Percentiles rank a stretch among this genome's conserved stretches.
phyloP scores from a whole-genome alignment of 495 filamentous ascomycete species.

The Parathielavia hyrcaniae region DNA sequence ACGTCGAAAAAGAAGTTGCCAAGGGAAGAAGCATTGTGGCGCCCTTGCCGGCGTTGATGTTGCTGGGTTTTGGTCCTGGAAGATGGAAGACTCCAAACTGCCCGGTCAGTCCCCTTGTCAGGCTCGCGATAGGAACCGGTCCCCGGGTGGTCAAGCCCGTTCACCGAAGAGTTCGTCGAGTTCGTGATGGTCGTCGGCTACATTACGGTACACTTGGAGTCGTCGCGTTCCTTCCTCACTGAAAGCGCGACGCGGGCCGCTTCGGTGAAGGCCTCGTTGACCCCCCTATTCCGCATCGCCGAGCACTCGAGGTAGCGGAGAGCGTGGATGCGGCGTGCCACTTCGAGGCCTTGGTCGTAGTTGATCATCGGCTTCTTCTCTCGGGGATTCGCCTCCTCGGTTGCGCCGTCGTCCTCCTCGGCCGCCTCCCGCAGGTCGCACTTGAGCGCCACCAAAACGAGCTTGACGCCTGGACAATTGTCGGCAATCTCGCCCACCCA shows the following conservation, averaged over 20 bases:
- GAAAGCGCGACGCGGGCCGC: conserved; percentile 92
- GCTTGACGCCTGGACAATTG: conserved; percentile 88
- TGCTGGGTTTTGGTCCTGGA: not conserved
- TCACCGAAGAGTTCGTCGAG: conserved; percentile 5
- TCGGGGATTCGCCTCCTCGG: conserved; percentile 37
- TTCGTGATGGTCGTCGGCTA: conserved; percentile 27
- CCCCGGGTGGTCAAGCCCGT: not conserved
- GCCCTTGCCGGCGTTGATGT: not conserved
- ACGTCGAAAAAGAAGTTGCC: not conserved
- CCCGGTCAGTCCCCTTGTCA: not conserved
- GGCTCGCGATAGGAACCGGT: not conserved
- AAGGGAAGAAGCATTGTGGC: not conserved
- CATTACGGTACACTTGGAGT: conserved; percentile 53
- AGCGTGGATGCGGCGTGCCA: conserved; percentile 80
- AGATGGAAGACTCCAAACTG: too few relatives aligned
- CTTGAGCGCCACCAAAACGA: conserved; percentile 94
- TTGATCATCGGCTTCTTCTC: conserved; percentile 73
- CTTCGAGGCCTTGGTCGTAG: conserved; percentile 88
- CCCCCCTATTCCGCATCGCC: conserved; percentile 92
- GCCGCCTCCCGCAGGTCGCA: conserved; percentile 81
- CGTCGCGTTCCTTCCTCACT: conserved; percentile 62
- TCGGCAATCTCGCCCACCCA: conserved; percentile 97
- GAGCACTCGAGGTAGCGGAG: conserved; percentile 98
- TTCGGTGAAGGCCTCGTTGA: conserved; percentile 98
- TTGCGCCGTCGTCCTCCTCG: conserved; percentile 47